Conservation (phyloP, 257 asterid species). For the Solanum piurae region DNA sequence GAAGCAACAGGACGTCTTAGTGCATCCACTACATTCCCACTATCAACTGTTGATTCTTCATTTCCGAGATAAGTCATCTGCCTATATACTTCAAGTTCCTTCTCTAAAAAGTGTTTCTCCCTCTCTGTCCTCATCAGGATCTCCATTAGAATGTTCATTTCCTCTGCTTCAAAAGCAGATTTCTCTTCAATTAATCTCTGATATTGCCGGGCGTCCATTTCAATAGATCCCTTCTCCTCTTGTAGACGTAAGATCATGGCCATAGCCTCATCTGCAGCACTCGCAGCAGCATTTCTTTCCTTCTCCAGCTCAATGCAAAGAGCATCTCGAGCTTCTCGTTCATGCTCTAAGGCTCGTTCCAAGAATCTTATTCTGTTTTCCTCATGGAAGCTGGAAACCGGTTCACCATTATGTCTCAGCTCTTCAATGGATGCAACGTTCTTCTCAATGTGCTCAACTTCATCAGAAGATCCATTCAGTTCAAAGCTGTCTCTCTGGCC, state of each 20-base stretch:
- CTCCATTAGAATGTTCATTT: slow-evolving; percentile 75
- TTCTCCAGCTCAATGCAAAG: slow-evolving; percentile 63
- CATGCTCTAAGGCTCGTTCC: slow-evolving; percentile 55
- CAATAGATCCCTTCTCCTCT: slow-evolving; percentile 73
- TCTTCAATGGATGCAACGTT: slow-evolving; percentile 20
- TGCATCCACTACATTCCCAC: slow-evolving; percentile 2
- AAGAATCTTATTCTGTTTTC: slow-evolving; percentile 25
- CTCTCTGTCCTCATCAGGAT: slow-evolving; percentile 61
- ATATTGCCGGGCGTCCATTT: slow-evolving; percentile 88
- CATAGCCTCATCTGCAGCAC: slow-evolving; percentile 98
- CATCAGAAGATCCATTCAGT: slow-evolving; percentile 8
- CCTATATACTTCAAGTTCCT: slow-evolving; percentile 61
- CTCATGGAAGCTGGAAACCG: slow-evolving; percentile 6
- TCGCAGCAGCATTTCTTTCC: slow-evolving; percentile 89
- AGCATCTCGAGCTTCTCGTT: slow-evolving; percentile 30
- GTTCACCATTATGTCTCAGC: background rate
- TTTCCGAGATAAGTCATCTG: slow-evolving; percentile 28
- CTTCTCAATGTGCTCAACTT: slow-evolving; percentile 9
- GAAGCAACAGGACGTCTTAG: slow-evolving; percentile 1
- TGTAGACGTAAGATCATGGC: slow-evolving; percentile 96
- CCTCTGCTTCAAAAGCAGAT: slow-evolving; percentile 77
- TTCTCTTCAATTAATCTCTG: slow-evolving; percentile 78
- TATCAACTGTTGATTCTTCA: slow-evolving; percentile 14
- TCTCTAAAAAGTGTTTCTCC: slow-evolving; percentile 70
- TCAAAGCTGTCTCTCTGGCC: slow-evolving; percentile 19